These are phyloP conservation scores for Acer campestre DNA, from an alignment of 345 rosid species.

Conservation along the genomic window DNA sequence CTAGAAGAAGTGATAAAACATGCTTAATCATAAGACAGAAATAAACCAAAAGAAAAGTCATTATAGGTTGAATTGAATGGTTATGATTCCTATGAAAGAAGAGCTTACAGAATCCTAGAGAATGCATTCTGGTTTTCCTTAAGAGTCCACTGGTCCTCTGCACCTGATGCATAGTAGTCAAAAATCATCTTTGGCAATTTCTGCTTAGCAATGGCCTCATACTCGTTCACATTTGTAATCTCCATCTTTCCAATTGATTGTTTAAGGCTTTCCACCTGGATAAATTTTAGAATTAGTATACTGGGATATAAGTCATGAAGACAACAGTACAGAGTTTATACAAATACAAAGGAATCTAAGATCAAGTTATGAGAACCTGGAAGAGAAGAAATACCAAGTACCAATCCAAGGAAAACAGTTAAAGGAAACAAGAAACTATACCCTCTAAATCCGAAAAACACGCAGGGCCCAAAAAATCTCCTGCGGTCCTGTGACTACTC, in stretches of 20 bases:
- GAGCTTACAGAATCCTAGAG: conserved; percentile 77
- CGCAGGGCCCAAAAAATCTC: too few relatives aligned
- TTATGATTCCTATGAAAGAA: neutral
- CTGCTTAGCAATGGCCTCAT: conserved; percentile 80
- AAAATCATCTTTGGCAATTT: conserved; percentile 92
- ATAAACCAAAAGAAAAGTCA: neutral
- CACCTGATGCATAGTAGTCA: conserved; percentile 94
- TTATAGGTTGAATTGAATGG: neutral
- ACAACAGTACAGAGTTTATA: neutral
- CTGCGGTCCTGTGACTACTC: neutral
- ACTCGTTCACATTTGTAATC: conserved; percentile 90
- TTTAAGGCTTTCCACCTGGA: conserved; percentile 10
- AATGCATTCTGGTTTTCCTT: conserved; percentile 81
- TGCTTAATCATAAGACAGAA: neutral
- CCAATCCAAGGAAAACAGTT: neutral
- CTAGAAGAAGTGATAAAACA: conserved; percentile 6
- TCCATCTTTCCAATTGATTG: conserved; percentile 41
- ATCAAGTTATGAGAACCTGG: neutral
- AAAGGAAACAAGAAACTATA: neutral
- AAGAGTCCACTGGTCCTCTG: conserved; percentile 98
- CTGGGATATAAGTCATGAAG: neutral
- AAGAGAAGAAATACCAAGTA: neutral
- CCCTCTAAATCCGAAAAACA: neutral
- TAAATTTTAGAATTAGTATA: neutral
- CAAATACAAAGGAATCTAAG: neutral